phyloP scores from a whole-genome alignment of 345 rosid genomes.

The Ceriops tagal region DNA sequence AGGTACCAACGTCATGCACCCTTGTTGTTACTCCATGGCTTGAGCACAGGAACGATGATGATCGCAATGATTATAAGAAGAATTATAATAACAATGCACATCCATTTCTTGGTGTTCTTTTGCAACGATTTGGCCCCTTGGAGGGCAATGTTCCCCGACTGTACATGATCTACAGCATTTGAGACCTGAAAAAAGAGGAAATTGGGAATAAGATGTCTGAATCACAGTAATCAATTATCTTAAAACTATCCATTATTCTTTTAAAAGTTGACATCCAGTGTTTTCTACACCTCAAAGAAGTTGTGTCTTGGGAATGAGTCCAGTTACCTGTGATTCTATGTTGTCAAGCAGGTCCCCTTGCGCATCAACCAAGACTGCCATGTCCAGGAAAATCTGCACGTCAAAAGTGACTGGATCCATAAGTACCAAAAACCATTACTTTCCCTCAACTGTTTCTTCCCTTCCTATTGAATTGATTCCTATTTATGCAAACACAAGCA shows the following conservation, averaged over 20 bases:
- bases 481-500: no score
- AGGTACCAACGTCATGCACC: constrained; percentile 49
- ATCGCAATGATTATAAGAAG: constrained; percentile 71
- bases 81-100: constrained; percentile 44
- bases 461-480: background rate
- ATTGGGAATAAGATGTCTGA: background rate
- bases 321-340: constrained; percentile 78
- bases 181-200: background rate
- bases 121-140: constrained; percentile 71
- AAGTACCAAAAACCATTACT: background rate
- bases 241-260: background rate
- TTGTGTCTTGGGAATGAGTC: background rate
- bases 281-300: background rate
- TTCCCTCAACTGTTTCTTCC: background rate
- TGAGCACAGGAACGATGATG: constrained; percentile 56
- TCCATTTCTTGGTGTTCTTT: constrained; percentile 80
- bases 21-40: constrained; percentile 73
- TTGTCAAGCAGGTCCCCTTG: constrained; percentile 93
- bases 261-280: background rate
- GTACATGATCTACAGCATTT: constrained; percentile 83
- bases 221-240: background rate
- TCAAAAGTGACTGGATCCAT: constrained; percentile 6
- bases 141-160: constrained; percentile 67
- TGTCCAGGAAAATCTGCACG: constrained; percentile 81
- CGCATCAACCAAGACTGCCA: constrained; percentile 93